Evolutionary conservation across 345 rosid species (phyloP).

Genomic region (Populus euphratica): DNA sequence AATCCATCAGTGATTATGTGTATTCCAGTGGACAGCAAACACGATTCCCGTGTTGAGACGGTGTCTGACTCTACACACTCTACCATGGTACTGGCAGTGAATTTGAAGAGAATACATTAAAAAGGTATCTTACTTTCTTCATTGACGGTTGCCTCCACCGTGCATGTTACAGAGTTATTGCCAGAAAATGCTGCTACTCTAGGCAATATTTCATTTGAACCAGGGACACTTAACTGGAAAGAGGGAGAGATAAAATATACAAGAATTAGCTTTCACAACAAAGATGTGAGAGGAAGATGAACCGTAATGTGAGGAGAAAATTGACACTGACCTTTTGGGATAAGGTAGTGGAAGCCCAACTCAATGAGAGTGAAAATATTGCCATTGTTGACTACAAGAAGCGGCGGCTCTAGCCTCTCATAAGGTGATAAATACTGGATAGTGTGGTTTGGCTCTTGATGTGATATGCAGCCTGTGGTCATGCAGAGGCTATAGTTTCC

Average conservation of each 20-base stretch:
- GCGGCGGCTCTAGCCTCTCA: slow-evolving; percentile 12
- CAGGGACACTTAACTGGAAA: slow-evolving; percentile 34
- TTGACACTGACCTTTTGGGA: slow-evolving; percentile 40
- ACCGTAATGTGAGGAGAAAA: neutral
- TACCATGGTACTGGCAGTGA: neutral
- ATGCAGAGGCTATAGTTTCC: neutral
- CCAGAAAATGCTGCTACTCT: slow-evolving; percentile 27
- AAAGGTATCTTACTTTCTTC: slow-evolving; percentile 42
- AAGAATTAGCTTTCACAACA: neutral
- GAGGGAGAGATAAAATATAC: neutral
- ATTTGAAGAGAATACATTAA: neutral
- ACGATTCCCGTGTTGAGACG: neutral
- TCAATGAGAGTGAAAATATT: slow-evolving; percentile 47
- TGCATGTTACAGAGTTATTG: slow-evolving; percentile 12
- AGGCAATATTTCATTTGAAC: slow-evolving; percentile 29
- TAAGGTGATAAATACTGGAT: neutral
- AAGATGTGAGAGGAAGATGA: neutral
- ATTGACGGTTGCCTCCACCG: slow-evolving; percentile 10
- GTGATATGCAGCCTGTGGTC: slow-evolving; percentile 12
- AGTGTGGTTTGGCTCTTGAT: neutral
- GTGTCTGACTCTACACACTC: neutral
- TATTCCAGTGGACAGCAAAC: neutral
- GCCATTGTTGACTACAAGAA: slow-evolving; percentile 38
- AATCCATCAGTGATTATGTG: neutral
- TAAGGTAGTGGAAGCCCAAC: slow-evolving; percentile 42